Percentiles rank a stretch among this genome's conserved stretches.
Evolutionary conservation across 805 yeast species (phyloP).

Genomic region (Ogataea sp.): DNA sequence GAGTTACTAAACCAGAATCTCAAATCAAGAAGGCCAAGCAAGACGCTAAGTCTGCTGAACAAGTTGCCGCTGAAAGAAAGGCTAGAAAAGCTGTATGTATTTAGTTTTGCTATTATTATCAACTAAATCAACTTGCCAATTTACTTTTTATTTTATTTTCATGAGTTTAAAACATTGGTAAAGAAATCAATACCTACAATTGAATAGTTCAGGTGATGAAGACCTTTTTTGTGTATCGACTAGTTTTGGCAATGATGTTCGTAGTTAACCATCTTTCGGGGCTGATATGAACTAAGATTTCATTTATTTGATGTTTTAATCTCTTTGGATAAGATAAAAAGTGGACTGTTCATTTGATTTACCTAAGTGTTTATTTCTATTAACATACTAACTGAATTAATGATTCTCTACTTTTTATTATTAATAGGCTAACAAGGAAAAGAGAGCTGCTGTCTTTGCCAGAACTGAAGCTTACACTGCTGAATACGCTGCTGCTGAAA

Average conservation of each 20-base stretch:
- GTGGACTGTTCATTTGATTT: too few species aligned
- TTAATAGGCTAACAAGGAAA: conserved; percentile 34
- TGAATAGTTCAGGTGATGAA: conserved; percentile 31
- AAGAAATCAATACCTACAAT: too few species aligned
- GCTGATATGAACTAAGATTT: conserved; percentile 34
- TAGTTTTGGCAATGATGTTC: conserved; percentile 68
- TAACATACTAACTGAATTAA: conserved; percentile 1
- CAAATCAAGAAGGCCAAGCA: conserved; percentile 76
- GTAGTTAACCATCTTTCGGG: conserved; percentile 86
- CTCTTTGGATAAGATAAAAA: not conserved
- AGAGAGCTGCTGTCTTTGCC: conserved; percentile 50
- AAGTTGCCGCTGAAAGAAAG: conserved; percentile 72
- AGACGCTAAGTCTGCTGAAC: conserved; percentile 67
- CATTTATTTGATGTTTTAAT: not conserved
- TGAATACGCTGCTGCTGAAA: conserved; percentile 91
- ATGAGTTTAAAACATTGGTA: too few species aligned
- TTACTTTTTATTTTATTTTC: too few species aligned
- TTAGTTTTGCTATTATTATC: too few species aligned
- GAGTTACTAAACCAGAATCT: conserved; percentile 68
- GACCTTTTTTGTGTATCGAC: conserved; percentile 43
- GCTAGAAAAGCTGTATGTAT: conserved; percentile 76
- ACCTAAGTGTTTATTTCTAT: not conserved
- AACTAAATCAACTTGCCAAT: too few species aligned
- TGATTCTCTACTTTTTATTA: conserved; percentile 2
- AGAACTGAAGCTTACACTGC: conserved; percentile 95